These are phyloP conservation scores for Mortierella sp. DNA, from an alignment of 371 early-diverging fungal species.

Conservation along the genomic window DNA sequence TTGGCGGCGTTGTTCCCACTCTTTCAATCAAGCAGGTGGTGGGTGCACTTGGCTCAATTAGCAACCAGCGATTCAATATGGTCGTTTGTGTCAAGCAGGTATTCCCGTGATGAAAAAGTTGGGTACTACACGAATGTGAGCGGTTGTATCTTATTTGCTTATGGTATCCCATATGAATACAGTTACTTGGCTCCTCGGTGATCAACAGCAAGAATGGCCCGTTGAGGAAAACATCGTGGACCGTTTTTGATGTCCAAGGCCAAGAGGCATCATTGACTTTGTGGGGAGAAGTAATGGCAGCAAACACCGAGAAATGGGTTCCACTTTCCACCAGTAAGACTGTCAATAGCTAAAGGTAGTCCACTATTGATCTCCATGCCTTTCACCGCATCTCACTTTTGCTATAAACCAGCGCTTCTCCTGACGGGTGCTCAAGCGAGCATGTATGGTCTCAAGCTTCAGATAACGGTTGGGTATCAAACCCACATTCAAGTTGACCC, in stretches of 20 bases:
- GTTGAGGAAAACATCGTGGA: slow-evolving; percentile 10
- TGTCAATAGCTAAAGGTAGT: not conserved
- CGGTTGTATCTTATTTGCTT: not conserved
- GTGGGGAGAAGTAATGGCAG: slow-evolving; percentile 37
- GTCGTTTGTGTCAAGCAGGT: slow-evolving; percentile 38
- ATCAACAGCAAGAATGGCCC: slow-evolving; percentile 37
- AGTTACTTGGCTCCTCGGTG: slow-evolving; percentile 18
- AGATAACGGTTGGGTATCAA: slow-evolving; percentile 37
- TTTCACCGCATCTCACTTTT: not conserved
- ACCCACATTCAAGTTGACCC: slow-evolving; percentile 49
- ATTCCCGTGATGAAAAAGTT: not conserved
- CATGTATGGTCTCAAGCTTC: slow-evolving; percentile 26
- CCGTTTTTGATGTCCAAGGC: slow-evolving; percentile 40
- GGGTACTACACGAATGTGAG: not conserved
- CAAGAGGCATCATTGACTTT: slow-evolving; percentile 23
- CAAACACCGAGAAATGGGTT: slow-evolving; percentile 23
- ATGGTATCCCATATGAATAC: not conserved
- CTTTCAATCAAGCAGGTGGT: slow-evolving; percentile 28
- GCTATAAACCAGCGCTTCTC: slow-evolving; percentile 20
- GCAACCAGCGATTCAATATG: slow-evolving; percentile 23
- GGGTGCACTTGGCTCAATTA: slow-evolving; percentile 2
- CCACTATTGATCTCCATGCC: not conserved
- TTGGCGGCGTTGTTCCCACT: slow-evolving; percentile 22
- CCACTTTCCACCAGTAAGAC: slow-evolving; percentile 23
- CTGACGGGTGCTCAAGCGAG: slow-evolving; percentile 32